Evolutionary conservation across 176 grass and related monocot species (phyloP), one percentile per base, ranked within the genome.

Genomic region (Panicum miliaceum): DNA sequence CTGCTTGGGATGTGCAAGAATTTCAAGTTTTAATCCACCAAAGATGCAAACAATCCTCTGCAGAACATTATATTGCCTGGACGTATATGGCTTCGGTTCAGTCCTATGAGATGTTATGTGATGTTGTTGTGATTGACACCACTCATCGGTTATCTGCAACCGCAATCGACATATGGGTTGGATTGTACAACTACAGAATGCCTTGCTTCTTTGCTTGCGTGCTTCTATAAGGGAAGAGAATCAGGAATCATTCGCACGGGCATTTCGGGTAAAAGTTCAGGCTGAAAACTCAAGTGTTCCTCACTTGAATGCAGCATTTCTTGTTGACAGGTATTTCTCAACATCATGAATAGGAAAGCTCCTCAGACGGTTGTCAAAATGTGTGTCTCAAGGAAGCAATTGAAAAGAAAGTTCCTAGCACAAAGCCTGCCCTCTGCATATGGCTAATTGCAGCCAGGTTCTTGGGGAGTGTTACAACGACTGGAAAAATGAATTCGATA

Each of bases 21-120:
- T 45, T 88, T 86, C 9, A 94, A 97, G 67, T 97, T 78, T 43
- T 81, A 94, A 51, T 97, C 86, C 77, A 93, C 68, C 23, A 77
- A 66, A 41, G 87, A 90, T 53, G 80, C 42, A 0, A 66, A 64
- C 69, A 86, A 84, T 38, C 52, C 19, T 29, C 53, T 93, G 54
- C 85, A 93, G 65, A 93, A 84, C 56, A n/a, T n/a, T n/a, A n/a
- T n/a, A 91, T 93, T 75, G 87, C 91, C 48, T 97, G 94, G 94
- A 89, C 94, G 8, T 91, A 88, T 53, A 75, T 81, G 48, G 91
- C 89, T 9, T 92, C 91, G 1, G 66, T 88, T 45, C 84, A 88
- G 54, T 90, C 75, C 36, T 97, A 97, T 23, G 82, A 89, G 84
- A n/a, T 84, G 50, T 97, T 92, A 73, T 82, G 91, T 46, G 91